These are phyloP conservation scores for Rhodotorula diobovata DNA, from an alignment of 768 basidiomycete genomes.

Conservation along the genomic window DNA sequence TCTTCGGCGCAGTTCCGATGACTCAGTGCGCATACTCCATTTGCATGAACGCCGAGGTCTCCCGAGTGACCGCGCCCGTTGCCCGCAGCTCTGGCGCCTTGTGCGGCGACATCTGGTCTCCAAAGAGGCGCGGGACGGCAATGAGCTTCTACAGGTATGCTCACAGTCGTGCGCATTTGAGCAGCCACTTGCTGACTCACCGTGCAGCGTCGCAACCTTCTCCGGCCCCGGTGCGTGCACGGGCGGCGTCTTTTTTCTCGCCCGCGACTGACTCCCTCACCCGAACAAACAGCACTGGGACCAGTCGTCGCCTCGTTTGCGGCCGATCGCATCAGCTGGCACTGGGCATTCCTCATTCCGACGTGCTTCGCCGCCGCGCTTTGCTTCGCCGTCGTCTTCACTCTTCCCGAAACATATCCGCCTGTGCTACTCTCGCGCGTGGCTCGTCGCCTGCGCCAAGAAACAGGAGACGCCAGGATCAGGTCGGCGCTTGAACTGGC, in stretches of 20 bases:
- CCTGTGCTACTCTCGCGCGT: slow-evolving; percentile 60
- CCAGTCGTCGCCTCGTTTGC: slow-evolving; percentile 25
- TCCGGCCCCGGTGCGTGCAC: background rate
- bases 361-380: slow-evolving; percentile 49
- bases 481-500: slow-evolving; percentile 16
- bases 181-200: background rate
- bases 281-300: slow-evolving; percentile 1
- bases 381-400: slow-evolving; percentile 55
- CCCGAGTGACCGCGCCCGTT: background rate
- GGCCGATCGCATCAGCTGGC: slow-evolving; percentile 8
- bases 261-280: background rate
- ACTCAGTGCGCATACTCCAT: slow-evolving; percentile 4
- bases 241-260: background rate
- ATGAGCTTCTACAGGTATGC: slow-evolving; percentile 19
- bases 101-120: slow-evolving; percentile 28
- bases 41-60: no score
- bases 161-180: background rate
- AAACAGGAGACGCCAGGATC: slow-evolving; percentile 18
- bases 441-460: slow-evolving; percentile 35
- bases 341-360: slow-evolving; percentile 59
- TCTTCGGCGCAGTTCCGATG: slow-evolving; percentile 19
- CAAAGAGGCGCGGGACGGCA: slow-evolving; percentile 15
- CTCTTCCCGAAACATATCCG: slow-evolving; percentile 67
- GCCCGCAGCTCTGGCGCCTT: slow-evolving; percentile 13
- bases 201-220: slow-evolving; percentile 17